Conservation (phyloP, 169 alveolate genomes). For the Plasmodium falciparum region DNA sequence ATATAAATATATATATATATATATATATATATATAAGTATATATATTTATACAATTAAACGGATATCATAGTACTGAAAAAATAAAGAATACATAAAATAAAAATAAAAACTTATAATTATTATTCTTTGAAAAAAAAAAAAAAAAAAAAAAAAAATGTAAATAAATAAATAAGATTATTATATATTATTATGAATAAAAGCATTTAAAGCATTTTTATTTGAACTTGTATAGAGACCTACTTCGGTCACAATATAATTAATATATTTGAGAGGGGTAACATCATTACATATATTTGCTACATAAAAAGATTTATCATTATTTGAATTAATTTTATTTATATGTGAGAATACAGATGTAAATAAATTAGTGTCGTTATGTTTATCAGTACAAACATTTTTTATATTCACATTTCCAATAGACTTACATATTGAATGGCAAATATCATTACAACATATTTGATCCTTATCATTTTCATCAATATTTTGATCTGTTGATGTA, state of each 20-base stretch:
- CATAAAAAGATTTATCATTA: constrained; percentile 72
- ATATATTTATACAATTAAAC: constrained; percentile 8
- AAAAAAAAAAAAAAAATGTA: not conserved
- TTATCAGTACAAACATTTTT: constrained; percentile 71
- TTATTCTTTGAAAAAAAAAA: not conserved
- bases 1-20: no score
- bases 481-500: constrained; percentile 6
- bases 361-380: constrained; percentile 54
- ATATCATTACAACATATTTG: constrained; percentile 29
- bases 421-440: constrained; percentile 66
- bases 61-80: not conserved
- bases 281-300: constrained; percentile 75
- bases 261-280: constrained; percentile 75
- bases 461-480: constrained; percentile 26
- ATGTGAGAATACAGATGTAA: constrained; percentile 67
- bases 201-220: constrained; percentile 65
- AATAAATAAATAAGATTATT: not conserved
- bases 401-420: constrained; percentile 70
- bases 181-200: constrained; percentile 61
- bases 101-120: not conserved
- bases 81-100: not conserved
- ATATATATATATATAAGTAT: not conserved
- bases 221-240: constrained; percentile 74
- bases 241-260: constrained; percentile 71
- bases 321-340: constrained; percentile 63